These are phyloP conservation scores for Davidsoniella neocaledoniae DNA, from an alignment of 2,329 filamentous ascomycete genomes.

Conservation along the genomic window DNA sequence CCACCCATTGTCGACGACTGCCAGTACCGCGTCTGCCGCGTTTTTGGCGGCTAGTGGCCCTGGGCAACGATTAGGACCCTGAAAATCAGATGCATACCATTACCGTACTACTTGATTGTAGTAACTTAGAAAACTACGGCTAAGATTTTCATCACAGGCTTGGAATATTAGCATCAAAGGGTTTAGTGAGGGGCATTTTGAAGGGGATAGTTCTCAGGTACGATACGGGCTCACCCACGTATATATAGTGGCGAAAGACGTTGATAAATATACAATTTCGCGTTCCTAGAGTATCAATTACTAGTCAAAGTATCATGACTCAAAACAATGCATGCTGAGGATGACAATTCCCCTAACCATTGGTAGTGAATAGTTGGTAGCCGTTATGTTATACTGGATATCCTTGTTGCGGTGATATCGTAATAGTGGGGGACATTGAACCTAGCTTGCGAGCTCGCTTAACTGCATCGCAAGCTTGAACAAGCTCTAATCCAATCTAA, in stretches of 20 bases:
- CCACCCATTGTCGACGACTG: conserved; percentile 20
- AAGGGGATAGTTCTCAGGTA: too few relatives aligned
- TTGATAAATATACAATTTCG: too few relatives aligned
- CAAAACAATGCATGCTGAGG: too few relatives aligned
- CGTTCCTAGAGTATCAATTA: too few relatives aligned
- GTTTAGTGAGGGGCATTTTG: not conserved
- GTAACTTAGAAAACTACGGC: not conserved
- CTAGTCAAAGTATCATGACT: too few relatives aligned
- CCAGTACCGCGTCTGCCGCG: conserved; percentile 33
- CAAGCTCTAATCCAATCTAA: not conserved
- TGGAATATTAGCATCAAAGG: not conserved
- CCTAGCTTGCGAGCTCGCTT: not conserved
- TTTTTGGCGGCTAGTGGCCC: conserved; percentile 35
- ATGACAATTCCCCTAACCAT: too few relatives aligned
- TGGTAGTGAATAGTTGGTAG: too few relatives aligned
- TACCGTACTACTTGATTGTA: not conserved
- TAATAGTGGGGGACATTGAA: not conserved
- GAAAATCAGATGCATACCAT: conserved; percentile 17
- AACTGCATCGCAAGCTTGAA: conserved; percentile 1
- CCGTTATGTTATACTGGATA: not conserved
- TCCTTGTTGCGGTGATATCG: conserved; percentile 1
- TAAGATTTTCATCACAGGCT: not conserved
- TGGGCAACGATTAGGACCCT: conserved; percentile 54
- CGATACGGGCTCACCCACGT: too few relatives aligned
- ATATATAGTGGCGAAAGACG: too few relatives aligned